phyloP scores from a whole-genome alignment of 1,139 yeast genomes.

The Magnusiomyces suaveolens region DNA sequence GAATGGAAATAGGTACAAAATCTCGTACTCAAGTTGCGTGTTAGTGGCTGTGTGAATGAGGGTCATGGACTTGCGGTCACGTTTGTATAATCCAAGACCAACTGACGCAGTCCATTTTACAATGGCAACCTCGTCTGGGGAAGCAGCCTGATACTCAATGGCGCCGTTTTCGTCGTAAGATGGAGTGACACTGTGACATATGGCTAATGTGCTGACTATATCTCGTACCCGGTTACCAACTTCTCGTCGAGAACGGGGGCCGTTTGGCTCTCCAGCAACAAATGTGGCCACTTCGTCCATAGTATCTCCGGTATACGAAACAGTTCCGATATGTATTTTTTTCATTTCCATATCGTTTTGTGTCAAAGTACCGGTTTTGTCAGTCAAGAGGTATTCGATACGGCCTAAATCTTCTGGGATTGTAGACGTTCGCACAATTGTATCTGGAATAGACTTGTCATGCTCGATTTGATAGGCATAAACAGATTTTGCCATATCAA shows the following conservation, averaged over 20 bases:
- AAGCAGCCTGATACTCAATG: slow-evolving; percentile 87
- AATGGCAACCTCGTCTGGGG: slow-evolving; percentile 97
- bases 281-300: slow-evolving; percentile 79
- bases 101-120: slow-evolving; percentile 83
- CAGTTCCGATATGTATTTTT: slow-evolving; percentile 83
- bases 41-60: slow-evolving; percentile 56
- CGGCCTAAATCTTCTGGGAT: slow-evolving; percentile 97
- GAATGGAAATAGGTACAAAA: slow-evolving; percentile 82
- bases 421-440: slow-evolving; percentile 92
- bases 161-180: slow-evolving; percentile 49
- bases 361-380: slow-evolving; percentile 94
- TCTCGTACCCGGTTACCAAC: slow-evolving; percentile 70
- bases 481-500: slow-evolving; percentile 91
- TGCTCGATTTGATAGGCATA: slow-evolving; percentile 93
- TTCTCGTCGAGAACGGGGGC: slow-evolving; percentile 46
- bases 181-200: slow-evolving; percentile 95
- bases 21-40: slow-evolving; percentile 48
- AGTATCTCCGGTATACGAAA: slow-evolving; percentile 85
- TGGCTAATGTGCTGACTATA: slow-evolving; percentile 67
- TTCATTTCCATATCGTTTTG: slow-evolving; percentile 97
- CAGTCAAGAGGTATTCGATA: slow-evolving; percentile 83
- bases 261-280: slow-evolving; percentile 34
- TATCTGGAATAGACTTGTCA: slow-evolving; percentile 68
- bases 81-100: slow-evolving; percentile 65
- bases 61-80: slow-evolving; percentile 72